These are phyloP conservation scores for Sergeia podlipaevii DNA, from an alignment of 208 protist species.

Conservation along the genomic window DNA sequence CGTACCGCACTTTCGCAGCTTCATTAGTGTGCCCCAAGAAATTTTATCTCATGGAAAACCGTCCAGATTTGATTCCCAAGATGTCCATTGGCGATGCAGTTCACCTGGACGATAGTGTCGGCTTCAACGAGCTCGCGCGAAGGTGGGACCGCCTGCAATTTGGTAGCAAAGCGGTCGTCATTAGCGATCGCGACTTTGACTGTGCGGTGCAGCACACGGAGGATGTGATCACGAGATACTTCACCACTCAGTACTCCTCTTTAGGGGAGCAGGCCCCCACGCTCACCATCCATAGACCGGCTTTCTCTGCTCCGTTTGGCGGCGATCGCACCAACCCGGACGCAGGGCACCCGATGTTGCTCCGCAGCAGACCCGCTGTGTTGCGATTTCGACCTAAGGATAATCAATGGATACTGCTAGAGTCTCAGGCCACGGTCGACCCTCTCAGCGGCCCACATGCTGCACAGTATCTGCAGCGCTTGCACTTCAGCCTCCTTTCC, in stretches of 20 bases:
- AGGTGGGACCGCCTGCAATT: slow-evolving; percentile 87
- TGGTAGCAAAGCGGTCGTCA: slow-evolving; percentile 71
- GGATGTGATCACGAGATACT: slow-evolving; percentile 71
- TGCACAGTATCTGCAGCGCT: slow-evolving; percentile 48
- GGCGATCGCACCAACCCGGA: background rate
- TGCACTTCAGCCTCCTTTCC: slow-evolving; percentile 77
- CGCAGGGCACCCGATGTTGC: slow-evolving; percentile 13
- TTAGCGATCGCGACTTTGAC: slow-evolving; percentile 60
- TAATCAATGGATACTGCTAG: slow-evolving; percentile 89
- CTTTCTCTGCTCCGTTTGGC: slow-evolving; percentile 61
- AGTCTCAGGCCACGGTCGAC: slow-evolving; percentile 66
- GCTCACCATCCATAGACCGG: slow-evolving; percentile 80
- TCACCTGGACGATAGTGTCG: slow-evolving; percentile 78
- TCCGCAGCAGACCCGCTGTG: slow-evolving; percentile 66
- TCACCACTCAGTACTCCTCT: slow-evolving; percentile 61
- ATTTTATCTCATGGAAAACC: slow-evolving; percentile 72
- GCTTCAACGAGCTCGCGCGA: slow-evolving; percentile 85
- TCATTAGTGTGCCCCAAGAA: slow-evolving; percentile 83
- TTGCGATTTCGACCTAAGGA: slow-evolving; percentile 83
- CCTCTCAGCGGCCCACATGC: slow-evolving; percentile 55
- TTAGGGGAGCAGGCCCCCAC: slow-evolving; percentile 79
- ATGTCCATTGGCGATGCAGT: slow-evolving; percentile 73
- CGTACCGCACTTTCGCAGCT: slow-evolving; percentile 58
- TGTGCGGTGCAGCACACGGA: slow-evolving; percentile 71
- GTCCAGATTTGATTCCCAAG: slow-evolving; percentile 48